Percentiles rank a stretch among this genome's conserved stretches.
phyloP scores from a whole-genome alignment of 495 filamentous ascomycete genomes.

The Xylaria cubensis region DNA sequence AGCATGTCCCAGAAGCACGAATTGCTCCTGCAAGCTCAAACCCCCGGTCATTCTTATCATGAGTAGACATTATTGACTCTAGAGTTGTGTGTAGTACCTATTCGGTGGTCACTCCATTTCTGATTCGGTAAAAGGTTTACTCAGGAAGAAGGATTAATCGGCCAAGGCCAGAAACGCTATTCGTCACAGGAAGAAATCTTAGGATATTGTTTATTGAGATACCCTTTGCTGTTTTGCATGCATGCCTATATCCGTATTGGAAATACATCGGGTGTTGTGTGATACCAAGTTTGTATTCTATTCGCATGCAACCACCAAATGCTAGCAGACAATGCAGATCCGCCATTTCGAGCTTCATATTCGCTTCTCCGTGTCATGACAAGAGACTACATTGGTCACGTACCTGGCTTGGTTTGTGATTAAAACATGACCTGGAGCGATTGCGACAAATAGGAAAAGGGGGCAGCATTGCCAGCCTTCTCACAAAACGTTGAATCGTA shows the following conservation, averaged over 20 bases:
- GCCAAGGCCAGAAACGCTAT: neutral
- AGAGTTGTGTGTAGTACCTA: slow-evolving; percentile 25
- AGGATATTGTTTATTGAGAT: slow-evolving; percentile 21
- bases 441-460: neutral
- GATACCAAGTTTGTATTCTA: neutral
- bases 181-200: neutral
- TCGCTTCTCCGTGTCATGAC: neutral
- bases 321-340: slow-evolving; percentile 3
- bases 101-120: slow-evolving; percentile 38
- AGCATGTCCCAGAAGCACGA: too few species aligned
- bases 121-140: slow-evolving; percentile 29
- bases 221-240: slow-evolving; percentile 18
- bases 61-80: too few species aligned
- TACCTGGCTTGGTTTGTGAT: neutral
- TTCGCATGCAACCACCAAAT: neutral
- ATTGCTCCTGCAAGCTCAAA: too few species aligned
- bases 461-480: neutral
- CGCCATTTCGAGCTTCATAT: neutral
- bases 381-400: neutral
- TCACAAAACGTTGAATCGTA: neutral
- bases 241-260: neutral
- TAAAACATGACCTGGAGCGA: neutral
- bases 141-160: slow-evolving; percentile 33
- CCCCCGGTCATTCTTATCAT: too few species aligned
- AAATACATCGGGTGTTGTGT: neutral